Conservation (phyloP, 805 yeast species). For the Suhomyces faveliae region DNA sequence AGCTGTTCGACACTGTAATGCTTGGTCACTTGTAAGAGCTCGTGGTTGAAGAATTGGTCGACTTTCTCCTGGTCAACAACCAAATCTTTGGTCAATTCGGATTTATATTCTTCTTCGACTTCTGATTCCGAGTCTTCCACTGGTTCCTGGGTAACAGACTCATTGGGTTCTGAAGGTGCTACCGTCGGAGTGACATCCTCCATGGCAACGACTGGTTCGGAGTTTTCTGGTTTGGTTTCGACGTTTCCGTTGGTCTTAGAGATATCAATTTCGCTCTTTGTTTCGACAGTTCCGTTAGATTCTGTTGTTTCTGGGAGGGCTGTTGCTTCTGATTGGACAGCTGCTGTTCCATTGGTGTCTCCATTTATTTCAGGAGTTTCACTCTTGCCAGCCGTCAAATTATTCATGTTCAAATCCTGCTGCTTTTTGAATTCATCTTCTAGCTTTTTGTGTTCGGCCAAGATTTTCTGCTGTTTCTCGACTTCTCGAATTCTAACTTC, state of each 20-base stretch:
- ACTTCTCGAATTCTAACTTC: conserved; percentile 67
- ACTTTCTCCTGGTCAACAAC: conserved; percentile 16
- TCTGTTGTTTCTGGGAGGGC: not conserved
- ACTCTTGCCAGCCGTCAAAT: not conserved
- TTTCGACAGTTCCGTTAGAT: not conserved
- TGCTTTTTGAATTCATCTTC: conserved; percentile 19
- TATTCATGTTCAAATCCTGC: conserved; percentile 1
- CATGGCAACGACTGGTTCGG: not conserved
- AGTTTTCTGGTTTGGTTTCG: not conserved
- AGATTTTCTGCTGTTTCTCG: conserved; percentile 46
- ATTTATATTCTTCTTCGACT: conserved; percentile 30
- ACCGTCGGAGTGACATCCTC: not conserved
- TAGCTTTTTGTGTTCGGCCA: conserved; percentile 34
- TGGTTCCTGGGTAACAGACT: not conserved
- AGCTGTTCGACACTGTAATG: conserved; percentile 36
- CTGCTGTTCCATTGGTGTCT: not conserved
- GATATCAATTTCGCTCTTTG: not conserved
- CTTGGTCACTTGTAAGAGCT: conserved; percentile 30
- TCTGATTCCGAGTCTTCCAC: conserved; percentile 31
- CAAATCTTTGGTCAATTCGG: conserved; percentile 59
- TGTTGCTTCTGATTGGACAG: not conserved
- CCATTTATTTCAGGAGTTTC: not conserved
- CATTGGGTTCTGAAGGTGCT: not conserved
- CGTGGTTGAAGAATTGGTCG: conserved; percentile 23
- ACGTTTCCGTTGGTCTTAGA: not conserved